Evolutionary conservation across 441 rosid species (phyloP).

Genomic region (Hypseocharis bilobata): DNA sequence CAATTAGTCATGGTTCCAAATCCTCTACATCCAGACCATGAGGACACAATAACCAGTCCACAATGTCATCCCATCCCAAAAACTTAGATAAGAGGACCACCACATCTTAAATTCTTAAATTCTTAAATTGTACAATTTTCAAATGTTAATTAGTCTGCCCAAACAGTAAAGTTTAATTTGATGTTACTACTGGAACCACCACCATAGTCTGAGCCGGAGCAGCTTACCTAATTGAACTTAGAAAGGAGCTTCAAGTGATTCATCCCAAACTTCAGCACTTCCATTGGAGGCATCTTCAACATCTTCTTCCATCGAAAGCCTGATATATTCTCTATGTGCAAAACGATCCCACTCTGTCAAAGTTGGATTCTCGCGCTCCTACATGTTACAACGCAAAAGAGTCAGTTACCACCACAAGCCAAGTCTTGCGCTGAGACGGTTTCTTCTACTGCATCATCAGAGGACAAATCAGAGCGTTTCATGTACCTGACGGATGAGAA

Average conservation of each 20-base stretch:
- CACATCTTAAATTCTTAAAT: not conserved
- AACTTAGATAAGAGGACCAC: not conserved
- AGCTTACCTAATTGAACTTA: slow-evolving; percentile 28
- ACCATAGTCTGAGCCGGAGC: not conserved
- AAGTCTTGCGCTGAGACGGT: not conserved
- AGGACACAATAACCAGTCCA: not conserved
- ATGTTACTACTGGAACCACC: not conserved
- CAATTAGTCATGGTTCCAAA: not conserved
- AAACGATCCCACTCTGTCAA: slow-evolving; percentile 55
- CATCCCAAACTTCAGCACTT: slow-evolving; percentile 63
- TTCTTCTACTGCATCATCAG: slow-evolving; percentile 3
- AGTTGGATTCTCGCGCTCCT: slow-evolving; percentile 47
- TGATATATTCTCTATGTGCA: slow-evolving; percentile 50
- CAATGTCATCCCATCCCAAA: not conserved
- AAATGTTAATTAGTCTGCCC: not conserved
- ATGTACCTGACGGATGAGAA: slow-evolving; percentile 46
- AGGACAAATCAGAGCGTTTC: slow-evolving; percentile 11
- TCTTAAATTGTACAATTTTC: not conserved
- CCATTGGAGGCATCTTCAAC: slow-evolving; percentile 55
- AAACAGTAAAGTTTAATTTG: not conserved
- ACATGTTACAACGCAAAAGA: slow-evolving; percentile 5
- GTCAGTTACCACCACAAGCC: not conserved
- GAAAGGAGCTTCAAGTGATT: slow-evolving; percentile 53
- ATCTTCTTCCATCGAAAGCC: slow-evolving; percentile 58
- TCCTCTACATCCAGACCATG: not conserved